Evolutionary conservation across 2,329 filamentous ascomycete genomes (phyloP).

Genomic region (Rachicladosporium sp.): DNA sequence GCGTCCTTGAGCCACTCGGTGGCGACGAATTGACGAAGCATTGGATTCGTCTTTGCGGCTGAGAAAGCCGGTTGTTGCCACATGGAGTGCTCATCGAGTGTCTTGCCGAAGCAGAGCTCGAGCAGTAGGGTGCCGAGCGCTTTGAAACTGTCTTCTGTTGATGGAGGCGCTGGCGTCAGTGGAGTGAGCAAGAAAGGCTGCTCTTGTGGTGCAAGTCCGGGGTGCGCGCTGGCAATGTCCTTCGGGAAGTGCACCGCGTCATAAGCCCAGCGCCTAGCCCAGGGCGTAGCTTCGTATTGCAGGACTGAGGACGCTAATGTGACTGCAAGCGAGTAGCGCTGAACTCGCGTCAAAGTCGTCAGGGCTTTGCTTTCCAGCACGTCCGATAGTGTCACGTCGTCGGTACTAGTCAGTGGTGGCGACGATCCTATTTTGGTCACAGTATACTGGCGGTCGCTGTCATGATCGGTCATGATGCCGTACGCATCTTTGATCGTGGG

Average conservation of each 20-base stretch:
- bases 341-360: constrained; percentile 9
- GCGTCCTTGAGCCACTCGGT: constrained; percentile 8
- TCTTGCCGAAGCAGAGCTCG: constrained; percentile 9
- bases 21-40: constrained; percentile 7
- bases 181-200: constrained; percentile 3
- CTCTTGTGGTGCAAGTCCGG: constrained; percentile 1
- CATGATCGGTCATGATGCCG: neutral
- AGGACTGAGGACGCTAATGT: constrained; percentile 16
- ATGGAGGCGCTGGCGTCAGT: neutral
- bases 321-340: constrained; percentile 16
- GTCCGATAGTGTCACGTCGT: constrained; percentile 3
- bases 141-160: constrained; percentile 4
- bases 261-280: constrained; percentile 10
- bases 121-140: constrained; percentile 8
- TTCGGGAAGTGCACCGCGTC: constrained; percentile 7
- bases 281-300: constrained; percentile 17
- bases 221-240: neutral
- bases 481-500: neutral
- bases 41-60: constrained; percentile 1
- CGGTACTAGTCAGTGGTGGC: neutral
- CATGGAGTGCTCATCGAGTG: constrained; percentile 5
- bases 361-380: constrained; percentile 3
- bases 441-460: constrained; percentile 1
- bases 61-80: constrained; percentile 5
- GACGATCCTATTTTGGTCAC: neutral